Evolutionary conservation across 2,329 filamentous ascomycete genomes (phyloP).

Genomic region (Acarospora socialis): DNA sequence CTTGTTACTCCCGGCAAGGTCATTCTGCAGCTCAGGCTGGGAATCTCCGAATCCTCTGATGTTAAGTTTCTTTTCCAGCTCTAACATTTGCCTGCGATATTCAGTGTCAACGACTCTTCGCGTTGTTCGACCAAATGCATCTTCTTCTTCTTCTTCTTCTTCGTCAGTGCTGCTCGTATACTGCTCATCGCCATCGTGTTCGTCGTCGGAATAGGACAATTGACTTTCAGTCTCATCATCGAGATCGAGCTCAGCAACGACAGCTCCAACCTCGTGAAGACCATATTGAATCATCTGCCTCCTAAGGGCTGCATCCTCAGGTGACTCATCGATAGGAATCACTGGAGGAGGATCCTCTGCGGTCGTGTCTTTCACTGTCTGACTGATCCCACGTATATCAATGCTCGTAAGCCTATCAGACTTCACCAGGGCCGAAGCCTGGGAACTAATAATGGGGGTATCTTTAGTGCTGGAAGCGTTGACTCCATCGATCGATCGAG

Average conservation of each 20-base stretch:
- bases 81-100: conserved; percentile 70
- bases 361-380: too few species aligned
- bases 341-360: conserved; percentile 32
- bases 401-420: too few species aligned
- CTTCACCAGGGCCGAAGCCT: too few species aligned
- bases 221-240: conserved; percentile 52
- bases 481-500: too few species aligned
- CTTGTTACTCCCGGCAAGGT: too few species aligned
- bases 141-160: conserved; percentile 51
- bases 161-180: conserved; percentile 39
- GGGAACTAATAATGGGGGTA: too few species aligned
- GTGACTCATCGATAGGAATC: conserved; percentile 58
- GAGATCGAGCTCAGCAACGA: conserved; percentile 82
- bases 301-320: conserved; percentile 66
- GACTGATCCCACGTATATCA: too few species aligned
- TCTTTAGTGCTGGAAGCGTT: too few species aligned
- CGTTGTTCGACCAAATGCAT: conserved; percentile 61
- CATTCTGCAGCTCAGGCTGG: conserved; percentile 38
- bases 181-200: conserved; percentile 43
- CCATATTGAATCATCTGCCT: conserved; percentile 85
- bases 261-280: conserved; percentile 72
- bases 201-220: conserved; percentile 37
- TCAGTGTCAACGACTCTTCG: conserved; percentile 53
- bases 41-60: conserved; percentile 43
- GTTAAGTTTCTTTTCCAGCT: conserved; percentile 58